Evolutionary conservation across 2,329 filamentous ascomycete genomes (phyloP).

Genomic region (Alternaria sp.): DNA sequence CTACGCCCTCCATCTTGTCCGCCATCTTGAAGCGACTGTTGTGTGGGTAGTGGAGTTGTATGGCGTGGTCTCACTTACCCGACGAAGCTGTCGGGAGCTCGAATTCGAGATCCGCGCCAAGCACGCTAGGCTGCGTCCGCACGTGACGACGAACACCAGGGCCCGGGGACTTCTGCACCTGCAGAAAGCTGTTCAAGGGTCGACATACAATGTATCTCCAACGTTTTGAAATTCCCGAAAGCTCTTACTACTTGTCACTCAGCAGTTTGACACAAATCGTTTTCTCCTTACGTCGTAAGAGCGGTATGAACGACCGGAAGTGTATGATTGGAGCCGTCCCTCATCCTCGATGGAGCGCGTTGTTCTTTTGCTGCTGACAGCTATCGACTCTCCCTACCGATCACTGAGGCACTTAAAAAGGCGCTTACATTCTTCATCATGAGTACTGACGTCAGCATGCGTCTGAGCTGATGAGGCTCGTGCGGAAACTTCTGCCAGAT

Average conservation of each 20-base stretch:
- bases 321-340: not conserved
- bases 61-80: conserved; percentile 1
- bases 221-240: not conserved
- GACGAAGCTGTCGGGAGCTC: conserved; percentile 20
- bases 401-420: not conserved
- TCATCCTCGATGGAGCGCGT: not conserved
- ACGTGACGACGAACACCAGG: conserved; percentile 12
- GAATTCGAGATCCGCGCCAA: conserved; percentile 18
- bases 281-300: no score
- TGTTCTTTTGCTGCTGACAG: not conserved
- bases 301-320: not conserved
- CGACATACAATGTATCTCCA: not conserved
- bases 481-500: not conserved
- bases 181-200: not conserved
- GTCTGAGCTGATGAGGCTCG: not conserved
- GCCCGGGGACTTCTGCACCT: not conserved
- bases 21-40: conserved; percentile 32
- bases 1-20: conserved; percentile 47
- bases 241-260: not conserved
- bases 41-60: conserved; percentile 8
- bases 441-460: conserved; percentile 4
- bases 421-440: not conserved
- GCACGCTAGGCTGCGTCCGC: conserved; percentile 15
- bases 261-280: not conserved
- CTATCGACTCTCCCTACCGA: not conserved